Conservation (phyloP, 345 rosid genomes). For the Heritiera fomes region DNA sequence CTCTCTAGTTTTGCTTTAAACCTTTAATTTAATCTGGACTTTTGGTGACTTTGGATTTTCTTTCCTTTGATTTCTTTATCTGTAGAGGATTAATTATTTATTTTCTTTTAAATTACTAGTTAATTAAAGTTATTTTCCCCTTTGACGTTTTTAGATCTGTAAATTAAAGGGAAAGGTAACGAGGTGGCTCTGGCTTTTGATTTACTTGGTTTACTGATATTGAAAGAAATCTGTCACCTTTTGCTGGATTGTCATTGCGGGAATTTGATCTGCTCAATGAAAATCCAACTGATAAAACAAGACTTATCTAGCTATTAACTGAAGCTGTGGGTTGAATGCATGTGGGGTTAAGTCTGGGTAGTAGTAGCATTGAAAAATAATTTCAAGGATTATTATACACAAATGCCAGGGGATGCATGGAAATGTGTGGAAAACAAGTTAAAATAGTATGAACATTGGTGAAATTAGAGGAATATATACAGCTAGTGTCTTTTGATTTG, state of each 20-base stretch:
- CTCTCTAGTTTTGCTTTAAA: background rate
- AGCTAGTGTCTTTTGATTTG: background rate
- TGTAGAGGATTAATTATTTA: conserved; percentile 1
- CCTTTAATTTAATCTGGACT: background rate
- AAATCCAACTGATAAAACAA: background rate
- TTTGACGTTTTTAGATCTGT: background rate
- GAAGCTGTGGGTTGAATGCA: conserved; percentile 1
- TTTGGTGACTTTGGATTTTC: background rate
- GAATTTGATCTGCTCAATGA: background rate
- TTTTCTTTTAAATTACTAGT: background rate
- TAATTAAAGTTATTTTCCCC: background rate
- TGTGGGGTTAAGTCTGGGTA: background rate
- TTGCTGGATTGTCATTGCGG: background rate
- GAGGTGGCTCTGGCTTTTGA: background rate
- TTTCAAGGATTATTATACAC: background rate
- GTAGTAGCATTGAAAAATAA: background rate
- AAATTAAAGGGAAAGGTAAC: background rate
- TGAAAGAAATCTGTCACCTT: background rate
- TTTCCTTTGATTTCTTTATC: background rate
- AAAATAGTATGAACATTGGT: background rate
- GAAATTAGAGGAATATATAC: background rate
- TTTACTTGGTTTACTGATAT: conserved; percentile 3
- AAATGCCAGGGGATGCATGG: background rate
- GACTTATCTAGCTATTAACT: background rate
- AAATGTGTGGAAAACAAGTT: background rate